Evolutionary conservation across 768 basidiomycete species (phyloP).

Genomic region (Lyophyllum decastes): DNA sequence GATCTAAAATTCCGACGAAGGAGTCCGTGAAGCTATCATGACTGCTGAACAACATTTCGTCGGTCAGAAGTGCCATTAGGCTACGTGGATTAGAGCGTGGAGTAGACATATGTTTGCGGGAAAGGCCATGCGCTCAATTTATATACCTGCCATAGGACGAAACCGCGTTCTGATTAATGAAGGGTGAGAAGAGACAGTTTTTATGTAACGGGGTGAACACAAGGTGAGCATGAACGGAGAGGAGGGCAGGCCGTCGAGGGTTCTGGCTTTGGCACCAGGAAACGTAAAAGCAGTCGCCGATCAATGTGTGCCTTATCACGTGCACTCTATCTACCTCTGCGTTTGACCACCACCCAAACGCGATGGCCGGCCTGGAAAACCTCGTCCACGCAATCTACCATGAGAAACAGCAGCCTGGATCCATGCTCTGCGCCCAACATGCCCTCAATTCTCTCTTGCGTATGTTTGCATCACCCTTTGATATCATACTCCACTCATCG

Average conservation of each 20-base stretch:
- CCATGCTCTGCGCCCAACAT: conserved; percentile 87
- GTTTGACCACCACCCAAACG: background rate
- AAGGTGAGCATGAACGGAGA: background rate
- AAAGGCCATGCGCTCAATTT: background rate
- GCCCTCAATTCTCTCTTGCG: conserved; percentile 81
- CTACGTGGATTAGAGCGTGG: background rate
- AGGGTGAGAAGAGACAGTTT: background rate
- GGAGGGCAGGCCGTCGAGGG: too few species aligned
- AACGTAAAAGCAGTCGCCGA: background rate
- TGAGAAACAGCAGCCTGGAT: conserved; percentile 75
- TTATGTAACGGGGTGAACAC: background rate
- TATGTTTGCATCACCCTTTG: conserved; percentile 36
- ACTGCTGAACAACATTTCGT: background rate
- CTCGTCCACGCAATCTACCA: conserved; percentile 69
- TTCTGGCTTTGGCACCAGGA: too few species aligned
- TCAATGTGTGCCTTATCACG: background rate
- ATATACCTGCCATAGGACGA: background rate
- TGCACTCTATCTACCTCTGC: background rate
- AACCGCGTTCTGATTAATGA: background rate
- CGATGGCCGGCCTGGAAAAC: conserved; percentile 48
- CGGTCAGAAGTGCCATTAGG: background rate
- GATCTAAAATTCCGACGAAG: too few species aligned
- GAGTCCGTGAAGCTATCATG: background rate
- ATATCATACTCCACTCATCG: conserved; percentile 12
- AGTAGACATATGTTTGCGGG: background rate